Evolutionary conservation across 2,329 filamentous ascomycete species (phyloP).

Genomic region (Orbilia blumenaviensis): DNA sequence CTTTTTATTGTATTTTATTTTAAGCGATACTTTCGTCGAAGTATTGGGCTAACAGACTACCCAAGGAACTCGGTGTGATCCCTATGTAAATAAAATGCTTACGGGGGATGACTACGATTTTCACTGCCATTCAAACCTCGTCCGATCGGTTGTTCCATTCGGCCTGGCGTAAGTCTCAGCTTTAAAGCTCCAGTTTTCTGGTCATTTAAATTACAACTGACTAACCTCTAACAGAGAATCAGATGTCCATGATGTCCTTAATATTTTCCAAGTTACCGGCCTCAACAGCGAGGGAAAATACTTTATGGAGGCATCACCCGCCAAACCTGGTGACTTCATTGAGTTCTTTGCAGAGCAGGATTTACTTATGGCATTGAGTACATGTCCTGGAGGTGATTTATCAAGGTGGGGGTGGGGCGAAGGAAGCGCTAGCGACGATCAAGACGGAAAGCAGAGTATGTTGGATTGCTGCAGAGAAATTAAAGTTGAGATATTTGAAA

Average conservation of each 20-base stretch:
- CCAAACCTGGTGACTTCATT: slow-evolving; percentile 69
- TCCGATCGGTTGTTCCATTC: slow-evolving; percentile 74
- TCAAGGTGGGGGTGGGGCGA: slow-evolving; percentile 36
- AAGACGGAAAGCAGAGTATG: slow-evolving; percentile 1
- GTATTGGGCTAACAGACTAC: neutral
- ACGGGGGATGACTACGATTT: slow-evolving; percentile 77
- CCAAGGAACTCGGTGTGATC: slow-evolving; percentile 75
- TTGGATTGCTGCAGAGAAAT: slow-evolving; percentile 28
- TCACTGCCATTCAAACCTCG: slow-evolving; percentile 85
- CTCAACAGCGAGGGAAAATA: slow-evolving; percentile 76
- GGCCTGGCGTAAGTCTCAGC: slow-evolving; percentile 65
- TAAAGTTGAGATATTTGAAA: slow-evolving; percentile 20
- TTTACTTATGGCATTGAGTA: slow-evolving; percentile 70
- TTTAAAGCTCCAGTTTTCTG: neutral
- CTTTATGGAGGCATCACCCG: slow-evolving; percentile 75
- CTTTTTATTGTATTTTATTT: too few species aligned
- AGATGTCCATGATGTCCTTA: slow-evolving; percentile 85
- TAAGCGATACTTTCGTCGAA: too few species aligned
- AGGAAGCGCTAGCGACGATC: neutral
- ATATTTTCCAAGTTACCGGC: slow-evolving; percentile 85
- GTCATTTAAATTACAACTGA: neutral
- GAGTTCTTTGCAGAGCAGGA: slow-evolving; percentile 85
- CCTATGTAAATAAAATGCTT: slow-evolving; percentile 80
- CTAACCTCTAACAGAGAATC: slow-evolving; percentile 65
- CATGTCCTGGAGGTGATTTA: slow-evolving; percentile 31